Evolutionary conservation across 352 stramenopile genomes (phyloP), one percentile per base, ranked within the genome.

Genomic region (Pythium folliculosum): DNA sequence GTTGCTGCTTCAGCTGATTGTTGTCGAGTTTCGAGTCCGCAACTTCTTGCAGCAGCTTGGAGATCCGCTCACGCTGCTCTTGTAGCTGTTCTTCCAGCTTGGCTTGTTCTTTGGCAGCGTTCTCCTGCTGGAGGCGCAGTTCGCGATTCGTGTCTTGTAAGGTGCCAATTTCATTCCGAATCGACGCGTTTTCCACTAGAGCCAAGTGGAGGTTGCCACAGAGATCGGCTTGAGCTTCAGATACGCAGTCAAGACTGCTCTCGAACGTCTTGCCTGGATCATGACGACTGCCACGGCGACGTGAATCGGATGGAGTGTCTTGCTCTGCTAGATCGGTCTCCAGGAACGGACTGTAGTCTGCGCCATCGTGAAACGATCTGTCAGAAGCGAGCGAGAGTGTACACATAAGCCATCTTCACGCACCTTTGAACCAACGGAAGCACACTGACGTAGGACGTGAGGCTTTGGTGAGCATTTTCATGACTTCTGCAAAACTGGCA

Each of bases 361-460:
- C 27, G 27, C 27, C 27, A 32, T 32, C 27, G 27, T 32, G 27
- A 32, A 32, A 32, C 27, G 5, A 44, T 52, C 12, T 27, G 58
- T 53, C 16, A 7, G 8, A 21, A 44, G 3, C 27, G 22, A 60
- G 27, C 27, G 5, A 32, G 27, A 32, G 27, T 32, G 27, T 5
- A 32, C 27, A 32, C 27, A 32, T 32, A 5, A 32, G 27, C 27
- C 5, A 32, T 32, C 5, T 2, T 32, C 5, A 49, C 67, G 25
- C 59, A 88, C 79, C 79, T 66, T 87, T 77, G 58, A 86, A 95
- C 82, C 82, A 92, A 60, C 86, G 84, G 53, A 95, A 93, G 61
- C 77, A 90, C 27, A 95, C 63, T 3, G 82, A 80, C 1, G 86
- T 92, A 5, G 86, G 84, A 13, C 80, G 74, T 4, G 83, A 87